phyloP scores from a whole-genome alignment of 1,139 yeast species.

The Lodderomyces pseudojiufengensis region DNA sequence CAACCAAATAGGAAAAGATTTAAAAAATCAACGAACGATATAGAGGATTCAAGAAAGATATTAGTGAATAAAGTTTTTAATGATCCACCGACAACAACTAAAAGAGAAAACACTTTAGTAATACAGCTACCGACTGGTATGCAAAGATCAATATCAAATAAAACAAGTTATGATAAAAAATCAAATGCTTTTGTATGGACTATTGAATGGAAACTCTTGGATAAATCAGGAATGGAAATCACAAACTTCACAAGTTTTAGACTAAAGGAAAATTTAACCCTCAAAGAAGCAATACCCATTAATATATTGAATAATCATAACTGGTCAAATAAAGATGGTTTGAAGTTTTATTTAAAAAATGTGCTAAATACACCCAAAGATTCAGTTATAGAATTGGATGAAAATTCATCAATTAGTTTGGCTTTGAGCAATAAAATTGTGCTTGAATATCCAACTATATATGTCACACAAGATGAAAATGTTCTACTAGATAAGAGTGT shows the following conservation, averaged over 20 bases:
- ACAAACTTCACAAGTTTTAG: constrained; percentile 43
- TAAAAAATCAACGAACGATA: constrained; percentile 11
- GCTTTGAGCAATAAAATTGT: constrained; percentile 55
- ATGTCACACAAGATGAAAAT: constrained; percentile 29
- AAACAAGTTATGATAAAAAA: constrained; percentile 70
- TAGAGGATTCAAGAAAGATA: constrained; percentile 24
- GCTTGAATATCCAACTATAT: constrained; percentile 74
- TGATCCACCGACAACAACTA: constrained; percentile 23
- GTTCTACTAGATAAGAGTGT: constrained; percentile 15
- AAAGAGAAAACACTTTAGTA: constrained; percentile 38
- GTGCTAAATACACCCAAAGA: constrained; percentile 20
- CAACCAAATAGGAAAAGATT: constrained; percentile 12
- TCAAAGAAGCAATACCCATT: constrained; percentile 41
- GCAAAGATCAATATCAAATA: constrained; percentile 65
- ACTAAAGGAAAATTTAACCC: constrained; percentile 34
- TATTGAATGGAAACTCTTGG: constrained; percentile 61
- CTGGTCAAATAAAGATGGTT: constrained; percentile 14
- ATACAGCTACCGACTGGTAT: constrained; percentile 67
- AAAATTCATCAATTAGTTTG: constrained; percentile 31
- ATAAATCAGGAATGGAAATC: constrained; percentile 17
- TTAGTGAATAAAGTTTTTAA: constrained; percentile 20
- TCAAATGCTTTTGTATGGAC: constrained; percentile 72
- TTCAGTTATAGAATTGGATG: constrained; percentile 23
- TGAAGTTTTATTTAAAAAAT: constrained; percentile 35
- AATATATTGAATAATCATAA: constrained; percentile 23